Base-by-base conservation (phyloP, 495 filamentous ascomycete genomes). In the Penicillium antarcticum region DNA sequence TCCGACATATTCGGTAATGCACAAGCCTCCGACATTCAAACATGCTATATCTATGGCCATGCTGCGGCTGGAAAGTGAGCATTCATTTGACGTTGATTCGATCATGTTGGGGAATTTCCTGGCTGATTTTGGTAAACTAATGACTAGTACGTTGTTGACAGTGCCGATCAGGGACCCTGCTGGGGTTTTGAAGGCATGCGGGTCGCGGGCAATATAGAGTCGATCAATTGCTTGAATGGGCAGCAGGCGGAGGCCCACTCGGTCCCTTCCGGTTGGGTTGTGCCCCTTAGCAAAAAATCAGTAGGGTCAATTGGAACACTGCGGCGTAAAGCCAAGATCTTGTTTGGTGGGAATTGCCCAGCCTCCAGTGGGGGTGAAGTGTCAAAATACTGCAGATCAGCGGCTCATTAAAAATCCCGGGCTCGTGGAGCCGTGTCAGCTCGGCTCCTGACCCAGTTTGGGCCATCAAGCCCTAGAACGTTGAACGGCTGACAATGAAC, bases 321-420 rank as follows among this genome's bases (percentile, higher is more conserved):
- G 36, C 16, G 36, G 36, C 14, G 9, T 18, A 16, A 18, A 39
- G 36, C 16, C 36, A 39, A 39, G 36, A 18, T 18, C 16, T 8
- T 39, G 16, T 29, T 1, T 29, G 34, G 16, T 18, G 17, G 16
- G 16, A 39, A 39, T 18, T 9, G 26, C 26, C 7, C 26, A 29
- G 26, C 7, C 26, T 8, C 17, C 1, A 7, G 48, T 38, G 44
- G 53, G 48, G 31, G 23, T 10, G 1, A 37, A 42, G 14, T 48
- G 48, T 56, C 48, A 52, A 50, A 49, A 32, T 52, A 16, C 48
- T 29, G 48, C 40, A 48, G 52, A 55, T 55, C 57, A 42, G 35
- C 56, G 48, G 34, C 47, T 36, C 17, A 34, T 51, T 36, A 17
- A 26, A 26, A 13, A 29, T 29, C 26, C 26, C 26, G 3, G 21